Base-by-base conservation (phyloP, 1,139 yeast genomes). In the Sugiyamaella paludigena region DNA sequence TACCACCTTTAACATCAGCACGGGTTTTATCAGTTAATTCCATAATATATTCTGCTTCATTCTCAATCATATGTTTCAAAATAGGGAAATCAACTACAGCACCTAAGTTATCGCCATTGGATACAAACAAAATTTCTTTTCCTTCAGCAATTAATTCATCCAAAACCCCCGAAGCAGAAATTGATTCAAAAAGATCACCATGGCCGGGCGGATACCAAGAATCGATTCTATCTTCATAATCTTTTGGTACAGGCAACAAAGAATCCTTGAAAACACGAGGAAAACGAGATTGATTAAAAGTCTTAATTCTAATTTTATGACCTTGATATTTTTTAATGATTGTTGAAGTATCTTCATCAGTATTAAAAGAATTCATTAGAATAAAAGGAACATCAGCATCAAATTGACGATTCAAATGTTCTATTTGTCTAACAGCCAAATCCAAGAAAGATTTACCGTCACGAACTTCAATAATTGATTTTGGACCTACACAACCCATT, bases 401-500 rank as follows among this genome's bases (percentile, higher is more conserved):
- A 72, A 83, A 85, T 60, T 81, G 84, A 67, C 96, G 83, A 77
- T 92, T 92, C 69, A 92, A 79, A 70, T 89, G 87, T 73, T 94
- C 98, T 63, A 92, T 91, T 74, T 92, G 98, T 69, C 98, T 86
- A 36, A 92, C 98, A 43, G 96, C 79, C 62, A 92, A 79, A 69
- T 92, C 98, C 69, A 92, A 79, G 71, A 92, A 92, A 36, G 97
- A 86, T 78, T 92, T 94, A 55, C 98, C 98, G 61, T 92, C 98
- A 70, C 98, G 84, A 46, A 92, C 98, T 74, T 92, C 98, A 68
- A 92, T 94, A 58, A 92, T 95, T 19, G 96, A 87, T 72, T 92
- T 92, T 55, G 98, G 98, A 51, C 98, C 98, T 56, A 92, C 98
- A 75, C 98, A 94, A 50, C 98, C 98, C 98, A 92, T 92, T 12